Evolutionary conservation across 768 basidiomycete species (phyloP), one percentile per base, ranked within the genome.

Genomic region (Hortiboletus flavorubellus): DNA sequence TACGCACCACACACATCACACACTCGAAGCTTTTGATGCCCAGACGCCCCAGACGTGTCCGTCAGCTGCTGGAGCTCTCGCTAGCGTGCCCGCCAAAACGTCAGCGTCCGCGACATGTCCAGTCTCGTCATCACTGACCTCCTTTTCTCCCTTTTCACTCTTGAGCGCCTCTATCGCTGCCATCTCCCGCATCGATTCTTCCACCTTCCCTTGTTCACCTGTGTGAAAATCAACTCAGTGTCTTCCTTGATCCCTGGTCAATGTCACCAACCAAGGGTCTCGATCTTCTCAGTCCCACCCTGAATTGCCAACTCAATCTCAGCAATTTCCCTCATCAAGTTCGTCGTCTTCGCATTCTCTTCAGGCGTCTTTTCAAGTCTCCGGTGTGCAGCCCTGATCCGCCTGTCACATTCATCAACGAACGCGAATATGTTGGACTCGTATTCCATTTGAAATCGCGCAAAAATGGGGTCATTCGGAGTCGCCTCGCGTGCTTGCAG

Each of bases 1-100:
- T 98, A 98, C n/a, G 97, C 97, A 65, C 97, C 97, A 70, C 97
- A 99, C 30, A 98, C 95, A 77, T 99, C 97, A 77, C 97, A 98
- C n/a, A 99, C 97, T 59, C 97, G 88, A 64, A 99, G 78, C 75
- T 98, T 98, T 75, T 99, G 97, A 78, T 99, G 97, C n/a, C 97
- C 97, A 53, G 94, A 97, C 6, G 97, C 97, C 53, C 97, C 97
- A 39, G 95, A 96, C 31, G 93, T 98, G 69, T 99, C 97, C 40
- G 96, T 97, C 60, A 99, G 77, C 72, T 94, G 87, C 73, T 97
- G 94, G 43, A 98, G 78, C 66, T 98, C 97, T 54, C 92, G 87
- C 90, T 94, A 57, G 56, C 56, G 48, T 8, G 43, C 33, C 52
- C 53, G 47, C 46, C 44, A 57, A 49, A 50, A 47, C 51, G 55